phyloP scores from a whole-genome alignment of 106 monocot species.

The Dendrobium chrysotoxum region DNA sequence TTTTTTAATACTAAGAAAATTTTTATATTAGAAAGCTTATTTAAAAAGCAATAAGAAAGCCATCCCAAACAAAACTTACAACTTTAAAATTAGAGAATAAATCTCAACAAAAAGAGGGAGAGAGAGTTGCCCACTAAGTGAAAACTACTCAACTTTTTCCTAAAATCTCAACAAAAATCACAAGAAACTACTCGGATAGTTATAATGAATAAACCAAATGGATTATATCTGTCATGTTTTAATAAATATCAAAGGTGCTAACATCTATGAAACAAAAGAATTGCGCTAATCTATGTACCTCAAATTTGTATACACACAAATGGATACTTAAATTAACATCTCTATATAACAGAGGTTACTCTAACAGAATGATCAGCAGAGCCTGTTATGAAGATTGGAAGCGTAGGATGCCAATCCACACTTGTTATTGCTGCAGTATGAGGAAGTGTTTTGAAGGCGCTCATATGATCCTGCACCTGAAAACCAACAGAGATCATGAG shows the following conservation, averaged over 20 bases:
- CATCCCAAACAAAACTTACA: too few relatives aligned
- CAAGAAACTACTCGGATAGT: not conserved
- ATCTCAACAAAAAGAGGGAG: too few relatives aligned
- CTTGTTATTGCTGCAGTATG: conserved; percentile 80
- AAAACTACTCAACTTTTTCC: too few relatives aligned
- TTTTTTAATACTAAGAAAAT: too few relatives aligned
- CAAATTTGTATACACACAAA: not conserved
- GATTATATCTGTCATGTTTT: not conserved
- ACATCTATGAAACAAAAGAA: not conserved
- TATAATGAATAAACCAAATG: not conserved
- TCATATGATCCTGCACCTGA: conserved; percentile 76
- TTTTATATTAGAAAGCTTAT: too few relatives aligned
- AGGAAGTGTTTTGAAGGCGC: conserved; percentile 59
- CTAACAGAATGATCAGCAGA: conserved; percentile 93
- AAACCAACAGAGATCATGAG: too few relatives aligned
- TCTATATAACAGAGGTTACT: conserved; percentile 45
- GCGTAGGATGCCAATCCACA: conserved; percentile 97
- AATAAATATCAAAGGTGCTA: not conserved
- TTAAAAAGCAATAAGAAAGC: too few relatives aligned
- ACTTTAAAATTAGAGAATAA: too few relatives aligned
- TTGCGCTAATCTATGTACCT: not conserved
- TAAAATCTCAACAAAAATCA: too few relatives aligned
- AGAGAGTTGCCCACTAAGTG: too few relatives aligned
- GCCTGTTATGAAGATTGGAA: conserved; percentile 79
- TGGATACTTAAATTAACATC: not conserved